Evolutionary conservation across 371 early-diverging fungal species (phyloP).

Genomic region (Mucor lusitanicus): DNA sequence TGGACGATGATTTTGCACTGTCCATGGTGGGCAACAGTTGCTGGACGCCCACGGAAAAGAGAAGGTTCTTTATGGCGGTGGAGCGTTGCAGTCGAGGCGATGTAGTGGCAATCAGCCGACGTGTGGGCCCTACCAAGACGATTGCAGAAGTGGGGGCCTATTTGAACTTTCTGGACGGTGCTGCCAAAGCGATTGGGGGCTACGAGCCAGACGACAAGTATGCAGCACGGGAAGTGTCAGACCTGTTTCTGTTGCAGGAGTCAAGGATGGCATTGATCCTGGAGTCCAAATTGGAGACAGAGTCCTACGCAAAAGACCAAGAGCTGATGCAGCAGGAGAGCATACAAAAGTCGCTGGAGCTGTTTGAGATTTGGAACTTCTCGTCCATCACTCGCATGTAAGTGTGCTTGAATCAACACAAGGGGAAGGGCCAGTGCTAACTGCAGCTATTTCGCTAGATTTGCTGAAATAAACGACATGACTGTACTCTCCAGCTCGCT

Average conservation of each 20-base stretch:
- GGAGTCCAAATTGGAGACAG: constrained; percentile 3
- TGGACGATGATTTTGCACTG: not conserved
- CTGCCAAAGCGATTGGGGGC: not conserved
- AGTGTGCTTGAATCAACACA: not conserved
- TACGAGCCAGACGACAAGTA: not conserved
- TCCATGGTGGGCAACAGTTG: constrained; percentile 7
- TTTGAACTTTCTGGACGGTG: constrained; percentile 12
- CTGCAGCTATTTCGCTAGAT: not conserved
- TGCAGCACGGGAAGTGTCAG: constrained; percentile 22
- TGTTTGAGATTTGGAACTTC: constrained; percentile 19
- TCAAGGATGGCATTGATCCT: not conserved
- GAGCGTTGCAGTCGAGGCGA: constrained; percentile 24
- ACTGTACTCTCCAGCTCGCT: constrained; percentile 12
- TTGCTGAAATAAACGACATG: constrained; percentile 7
- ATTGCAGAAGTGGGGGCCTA: constrained; percentile 15
- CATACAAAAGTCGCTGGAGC: not conserved
- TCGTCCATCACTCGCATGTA: constrained; percentile 18
- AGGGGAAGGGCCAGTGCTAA: not conserved
- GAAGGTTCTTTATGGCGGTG: constrained; percentile 23
- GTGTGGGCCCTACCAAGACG: constrained; percentile 29
- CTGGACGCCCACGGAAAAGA: constrained; percentile 26
- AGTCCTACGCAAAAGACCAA: constrained; percentile 12
- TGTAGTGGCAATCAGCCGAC: constrained; percentile 14
- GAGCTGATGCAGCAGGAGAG: not conserved
- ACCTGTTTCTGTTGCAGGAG: constrained; percentile 12